phyloP scores from a whole-genome alignment of 2,329 filamentous ascomycete genomes.

The Kalmusia sp. region DNA sequence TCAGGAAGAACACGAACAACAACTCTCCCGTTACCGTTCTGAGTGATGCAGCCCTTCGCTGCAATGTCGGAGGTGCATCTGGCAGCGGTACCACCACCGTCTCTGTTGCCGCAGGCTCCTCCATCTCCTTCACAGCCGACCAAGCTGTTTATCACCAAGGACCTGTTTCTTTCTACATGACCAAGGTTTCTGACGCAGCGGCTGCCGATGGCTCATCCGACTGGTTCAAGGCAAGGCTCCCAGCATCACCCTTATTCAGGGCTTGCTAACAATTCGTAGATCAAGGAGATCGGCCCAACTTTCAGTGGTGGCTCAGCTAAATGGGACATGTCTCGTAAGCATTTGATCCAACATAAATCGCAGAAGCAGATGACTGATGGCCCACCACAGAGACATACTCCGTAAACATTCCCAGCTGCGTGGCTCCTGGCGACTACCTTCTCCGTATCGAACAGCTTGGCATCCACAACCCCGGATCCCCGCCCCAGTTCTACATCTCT shows the following conservation, averaged over 20 bases:
- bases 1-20: constrained; percentile 47
- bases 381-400: constrained; percentile 35
- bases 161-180: constrained; percentile 47
- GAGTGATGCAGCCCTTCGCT: constrained; percentile 40
- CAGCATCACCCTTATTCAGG: background rate
- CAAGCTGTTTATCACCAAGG: constrained; percentile 49
- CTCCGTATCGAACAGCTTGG: constrained; percentile 58
- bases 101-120: constrained; percentile 43
- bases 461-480: constrained; percentile 50
- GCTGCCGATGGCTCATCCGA: constrained; percentile 45
- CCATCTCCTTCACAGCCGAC: constrained; percentile 45
- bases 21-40: constrained; percentile 47
- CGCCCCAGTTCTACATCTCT: constrained; percentile 44
- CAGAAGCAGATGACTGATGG: constrained; percentile 15
- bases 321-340: constrained; percentile 43
- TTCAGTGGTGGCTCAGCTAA: constrained; percentile 42
- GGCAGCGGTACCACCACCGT: constrained; percentile 40
- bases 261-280: constrained; percentile 20
- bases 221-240: constrained; percentile 36
- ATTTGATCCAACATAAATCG: background rate
- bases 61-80: constrained; percentile 42
- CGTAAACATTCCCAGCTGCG: constrained; percentile 50
- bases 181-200: constrained; percentile 41
- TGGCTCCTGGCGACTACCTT: constrained; percentile 55
- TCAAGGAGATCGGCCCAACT: constrained; percentile 48